Evolutionary conservation across 352 stramenopile genomes (phyloP).

Genomic region (Phytophthora vignae): DNA sequence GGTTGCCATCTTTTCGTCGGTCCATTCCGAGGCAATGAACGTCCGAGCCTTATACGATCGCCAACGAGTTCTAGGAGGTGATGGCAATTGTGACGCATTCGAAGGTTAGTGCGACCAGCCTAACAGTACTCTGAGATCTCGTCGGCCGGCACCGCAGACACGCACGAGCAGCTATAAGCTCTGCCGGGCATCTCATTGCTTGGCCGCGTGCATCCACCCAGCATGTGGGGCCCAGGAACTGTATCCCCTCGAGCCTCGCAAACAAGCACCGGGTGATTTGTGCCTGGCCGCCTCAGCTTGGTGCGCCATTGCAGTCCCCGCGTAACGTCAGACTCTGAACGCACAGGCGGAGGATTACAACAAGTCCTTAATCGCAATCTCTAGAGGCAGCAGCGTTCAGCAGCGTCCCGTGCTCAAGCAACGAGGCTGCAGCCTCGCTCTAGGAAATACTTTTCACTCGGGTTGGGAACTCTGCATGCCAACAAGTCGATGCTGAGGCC

Average conservation of each 20-base stretch:
- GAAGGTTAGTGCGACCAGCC: constrained; percentile 7
- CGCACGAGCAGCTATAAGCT: not conserved
- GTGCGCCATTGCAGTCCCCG: constrained; percentile 8
- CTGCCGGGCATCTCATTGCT: constrained; percentile 6
- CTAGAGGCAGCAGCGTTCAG: constrained; percentile 3
- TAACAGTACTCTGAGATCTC: not conserved
- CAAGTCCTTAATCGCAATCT: not conserved
- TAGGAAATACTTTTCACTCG: constrained; percentile 22
- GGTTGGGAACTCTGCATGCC: not conserved
- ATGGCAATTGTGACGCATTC: not conserved
- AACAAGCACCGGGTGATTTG: constrained; percentile 12
- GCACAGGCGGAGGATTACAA: not conserved
- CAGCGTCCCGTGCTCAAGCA: not conserved
- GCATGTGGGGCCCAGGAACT: not conserved
- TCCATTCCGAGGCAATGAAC: not conserved
- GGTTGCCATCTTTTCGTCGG: not conserved
- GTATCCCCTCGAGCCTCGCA: not conserved
- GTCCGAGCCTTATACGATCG: not conserved
- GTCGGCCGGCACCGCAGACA: not conserved
- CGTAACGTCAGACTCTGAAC: constrained; percentile 13
- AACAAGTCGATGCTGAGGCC: constrained; percentile 5
- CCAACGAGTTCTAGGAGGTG: not conserved
- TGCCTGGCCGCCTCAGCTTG: constrained; percentile 18
- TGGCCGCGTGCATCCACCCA: constrained; percentile 1
- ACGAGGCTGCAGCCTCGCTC: not conserved